Evolutionary conservation across 2,329 filamentous ascomycete species (phyloP).

Genomic region (Phyllosticta citrichinensis): DNA sequence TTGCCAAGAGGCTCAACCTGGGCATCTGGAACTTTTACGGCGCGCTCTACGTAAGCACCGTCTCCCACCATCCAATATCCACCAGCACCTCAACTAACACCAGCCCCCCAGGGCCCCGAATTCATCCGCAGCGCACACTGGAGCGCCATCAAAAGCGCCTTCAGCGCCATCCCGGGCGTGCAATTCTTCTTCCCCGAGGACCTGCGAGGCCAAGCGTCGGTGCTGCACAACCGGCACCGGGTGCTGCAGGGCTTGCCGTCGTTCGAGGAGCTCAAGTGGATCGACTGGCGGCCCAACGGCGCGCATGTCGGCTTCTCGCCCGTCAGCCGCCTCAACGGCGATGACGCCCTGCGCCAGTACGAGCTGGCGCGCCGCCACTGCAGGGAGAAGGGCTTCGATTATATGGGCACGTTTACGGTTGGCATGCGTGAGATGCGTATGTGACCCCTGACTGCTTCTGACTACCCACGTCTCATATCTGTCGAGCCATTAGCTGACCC

Average conservation of each 20-base stretch:
- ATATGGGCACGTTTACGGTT: slow-evolving; percentile 20
- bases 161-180: slow-evolving; percentile 23
- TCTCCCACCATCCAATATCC: neutral
- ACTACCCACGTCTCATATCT: too few species aligned
- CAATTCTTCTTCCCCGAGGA: slow-evolving; percentile 28
- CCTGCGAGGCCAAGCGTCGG: slow-evolving; percentile 19
- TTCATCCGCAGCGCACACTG: slow-evolving; percentile 23
- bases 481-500: neutral
- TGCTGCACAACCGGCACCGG: slow-evolving; percentile 16
- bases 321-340: slow-evolving; percentile 35
- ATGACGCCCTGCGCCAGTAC: slow-evolving; percentile 32
- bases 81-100: neutral
- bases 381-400: slow-evolving; percentile 16
- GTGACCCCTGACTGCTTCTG: neutral
- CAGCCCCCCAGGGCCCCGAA: slow-evolving; percentile 8
- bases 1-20: slow-evolving; percentile 31
- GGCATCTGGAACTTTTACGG: slow-evolving; percentile 42
- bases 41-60: slow-evolving; percentile 19
- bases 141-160: slow-evolving; percentile 24
- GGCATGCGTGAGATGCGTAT: slow-evolving; percentile 32
- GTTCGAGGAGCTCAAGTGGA: slow-evolving; percentile 30
- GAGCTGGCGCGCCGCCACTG: slow-evolving; percentile 18
- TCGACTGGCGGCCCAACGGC: slow-evolving; percentile 35
- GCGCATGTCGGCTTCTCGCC: slow-evolving; percentile 36
- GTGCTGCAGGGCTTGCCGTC: slow-evolving; percentile 17